A percentile compares a stretch with the other conserved stretches of the same genome.
These are phyloP conservation scores for Pythium myriotylum DNA, from an alignment of 352 stramenopile genomes.

Conservation along the genomic window DNA sequence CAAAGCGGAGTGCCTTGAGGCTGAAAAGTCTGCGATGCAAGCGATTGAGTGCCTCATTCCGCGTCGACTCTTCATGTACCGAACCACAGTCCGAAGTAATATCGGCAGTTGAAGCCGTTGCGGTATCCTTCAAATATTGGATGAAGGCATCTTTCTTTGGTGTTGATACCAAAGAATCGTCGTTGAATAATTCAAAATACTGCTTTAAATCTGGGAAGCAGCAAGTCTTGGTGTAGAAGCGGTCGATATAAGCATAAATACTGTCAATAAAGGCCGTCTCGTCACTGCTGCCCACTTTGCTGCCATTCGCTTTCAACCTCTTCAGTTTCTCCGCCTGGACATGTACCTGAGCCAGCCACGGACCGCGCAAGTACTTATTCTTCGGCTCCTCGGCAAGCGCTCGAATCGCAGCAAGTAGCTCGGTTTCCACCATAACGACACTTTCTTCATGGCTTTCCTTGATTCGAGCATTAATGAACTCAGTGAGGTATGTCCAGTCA, in stretches of 20 bases:
- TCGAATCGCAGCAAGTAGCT: conserved; percentile 43
- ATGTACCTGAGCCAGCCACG: conserved; percentile 67
- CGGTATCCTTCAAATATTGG: conserved; percentile 37
- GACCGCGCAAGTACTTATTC: conserved; percentile 65
- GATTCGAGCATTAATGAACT: conserved; percentile 61
- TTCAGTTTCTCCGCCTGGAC: conserved; percentile 51
- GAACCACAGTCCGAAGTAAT: conserved; percentile 10
- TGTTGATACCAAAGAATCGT: conserved; percentile 35
- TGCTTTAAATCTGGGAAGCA: conserved; percentile 88
- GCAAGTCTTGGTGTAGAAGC: conserved; percentile 80
- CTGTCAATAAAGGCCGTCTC: conserved; percentile 50
- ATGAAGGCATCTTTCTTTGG: conserved; percentile 46
- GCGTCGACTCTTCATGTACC: conserved; percentile 26
- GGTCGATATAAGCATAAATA: conserved; percentile 63
- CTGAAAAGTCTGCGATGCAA: conserved; percentile 63
- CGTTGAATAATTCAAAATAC: conserved; percentile 51
- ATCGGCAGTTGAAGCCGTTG: conserved; percentile 6
- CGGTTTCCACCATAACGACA: conserved; percentile 26
- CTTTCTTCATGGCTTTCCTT: conserved; percentile 31
- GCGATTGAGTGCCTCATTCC: conserved; percentile 48
- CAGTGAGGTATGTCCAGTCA: conserved; percentile 81
- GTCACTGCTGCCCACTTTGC: conserved; percentile 16
- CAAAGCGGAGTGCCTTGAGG: conserved; percentile 74
- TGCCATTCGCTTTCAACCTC: conserved; percentile 26
- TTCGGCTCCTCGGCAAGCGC: conserved; percentile 46